Evolutionary conservation across 176 grass and related monocot species (phyloP).

Genomic region (Ensete glaucum): DNA sequence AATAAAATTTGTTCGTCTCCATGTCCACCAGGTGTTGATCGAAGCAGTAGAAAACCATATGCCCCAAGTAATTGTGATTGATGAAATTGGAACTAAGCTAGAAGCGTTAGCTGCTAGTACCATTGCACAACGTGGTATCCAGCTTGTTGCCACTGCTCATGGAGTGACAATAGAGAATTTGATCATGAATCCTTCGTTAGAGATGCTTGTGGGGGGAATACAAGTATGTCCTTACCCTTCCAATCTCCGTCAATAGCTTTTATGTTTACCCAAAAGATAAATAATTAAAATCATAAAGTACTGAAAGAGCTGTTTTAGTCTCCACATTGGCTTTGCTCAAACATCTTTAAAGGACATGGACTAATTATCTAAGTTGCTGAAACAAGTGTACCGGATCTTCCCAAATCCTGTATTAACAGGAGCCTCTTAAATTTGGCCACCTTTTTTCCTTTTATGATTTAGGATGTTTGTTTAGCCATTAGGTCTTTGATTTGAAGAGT

Average conservation of each 20-base stretch:
- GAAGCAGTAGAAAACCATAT: constrained; percentile 98
- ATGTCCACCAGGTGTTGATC: constrained; percentile 59
- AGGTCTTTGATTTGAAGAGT: too few species aligned
- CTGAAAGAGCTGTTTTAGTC: not conserved
- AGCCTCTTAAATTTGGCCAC: too few species aligned
- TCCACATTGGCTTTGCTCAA: not conserved
- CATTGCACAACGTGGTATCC: constrained; percentile 87
- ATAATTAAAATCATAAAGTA: not conserved
- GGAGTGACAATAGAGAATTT: constrained; percentile 87
- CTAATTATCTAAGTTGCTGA: not conserved
- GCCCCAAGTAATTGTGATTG: constrained; percentile 89
- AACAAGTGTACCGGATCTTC: too few species aligned
- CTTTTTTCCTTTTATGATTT: too few species aligned
- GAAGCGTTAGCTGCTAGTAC: constrained; percentile 88
- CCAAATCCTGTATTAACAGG: too few species aligned
- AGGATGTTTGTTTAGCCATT: too few species aligned
- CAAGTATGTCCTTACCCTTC: constrained; percentile 34
- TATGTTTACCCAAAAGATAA: not conserved
- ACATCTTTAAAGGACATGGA: not conserved
- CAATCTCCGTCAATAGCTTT: not conserved
- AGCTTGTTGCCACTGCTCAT: constrained; percentile 86
- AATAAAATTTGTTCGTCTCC: not conserved
- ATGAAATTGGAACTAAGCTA: constrained; percentile 91
- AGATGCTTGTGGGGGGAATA: constrained; percentile 85
- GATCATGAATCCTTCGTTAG: constrained; percentile 76